Conservation (phyloP, 2,329 filamentous ascomycete species). For the Furcasterigmium sp. region DNA sequence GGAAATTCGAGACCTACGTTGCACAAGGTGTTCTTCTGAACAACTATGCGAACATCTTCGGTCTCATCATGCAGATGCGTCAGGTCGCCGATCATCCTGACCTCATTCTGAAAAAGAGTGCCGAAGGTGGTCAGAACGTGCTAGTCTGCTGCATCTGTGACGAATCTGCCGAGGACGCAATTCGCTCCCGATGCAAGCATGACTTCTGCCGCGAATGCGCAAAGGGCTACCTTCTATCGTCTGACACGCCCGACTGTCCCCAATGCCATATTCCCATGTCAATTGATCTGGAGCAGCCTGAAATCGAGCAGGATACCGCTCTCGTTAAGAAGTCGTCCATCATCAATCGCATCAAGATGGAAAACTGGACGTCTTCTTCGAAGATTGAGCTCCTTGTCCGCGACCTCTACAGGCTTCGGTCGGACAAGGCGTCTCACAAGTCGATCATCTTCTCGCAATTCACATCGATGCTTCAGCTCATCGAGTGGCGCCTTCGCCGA, state of each 20-base stretch:
- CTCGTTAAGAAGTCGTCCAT: constrained; percentile 92
- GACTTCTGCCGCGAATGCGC: constrained; percentile 51
- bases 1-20: constrained; percentile 94
- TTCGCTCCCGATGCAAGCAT: constrained; percentile 87
- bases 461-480: constrained; percentile 93
- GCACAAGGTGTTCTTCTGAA: constrained; percentile 90
- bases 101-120: constrained; percentile 82
- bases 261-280: constrained; percentile 84
- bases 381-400: constrained; percentile 97
- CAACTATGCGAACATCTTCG: constrained; percentile 98
- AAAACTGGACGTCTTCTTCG: constrained; percentile 95
- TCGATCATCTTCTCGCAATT: constrained; percentile 98
- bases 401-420: constrained; percentile 85
- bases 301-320: constrained; percentile 86
- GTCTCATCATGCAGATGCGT: constrained; percentile 98
- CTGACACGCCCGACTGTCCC: constrained; percentile 76
- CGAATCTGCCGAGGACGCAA: constrained; percentile 90
- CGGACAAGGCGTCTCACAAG: constrained; percentile 89
- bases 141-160: constrained; percentile 94
- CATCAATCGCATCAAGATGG: constrained; percentile 98
- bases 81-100: constrained; percentile 97
- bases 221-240: constrained; percentile 61
- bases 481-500: constrained; percentile 92
- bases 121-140: constrained; percentile 81
- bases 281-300: constrained; percentile 92